Base-by-base conservation (phyloP, 805 yeast species). In the Barnettozyma salicaria region DNA sequence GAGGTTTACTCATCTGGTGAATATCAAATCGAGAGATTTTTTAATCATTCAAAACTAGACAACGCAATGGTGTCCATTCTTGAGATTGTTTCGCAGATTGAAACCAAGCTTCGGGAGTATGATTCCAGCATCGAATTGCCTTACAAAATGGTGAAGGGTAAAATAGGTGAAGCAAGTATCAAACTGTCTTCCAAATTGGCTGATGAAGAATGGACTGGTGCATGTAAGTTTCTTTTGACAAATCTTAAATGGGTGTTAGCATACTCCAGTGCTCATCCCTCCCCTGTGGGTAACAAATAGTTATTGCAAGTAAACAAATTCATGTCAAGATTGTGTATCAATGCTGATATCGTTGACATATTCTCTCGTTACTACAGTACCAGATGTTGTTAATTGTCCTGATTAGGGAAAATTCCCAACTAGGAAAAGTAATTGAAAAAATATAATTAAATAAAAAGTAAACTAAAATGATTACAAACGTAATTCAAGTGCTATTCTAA, bases 191-290 rank as follows among this genome's bases (percentile, higher is more conserved):
- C 84, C 3, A 65, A 70, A 41, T 61, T 70, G 4, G 73, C 80
- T 1, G 80, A 80, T 54, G 76, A 76, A 30, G 86, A 82, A 43
- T 89, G 97, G 97, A 86, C 96, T 0, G 74, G 80, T 19, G 90
- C 95, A 1, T 88, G 96, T 60, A 81, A 83, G 50, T 83, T 78
- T 52, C 64, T 90, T 10, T 61, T 89, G 32, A 84, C 92, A 0
- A 76, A 90, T 39, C 29, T 77, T 21, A 87, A 86, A 53, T 90
- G 96, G 95, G 69, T 90, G 7, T 61, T 89, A 38, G 80, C 89
- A 4, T 87, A 79, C 53, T 75, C 86, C 3, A 70, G 80, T 41
- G 67, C 60, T 2, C 55, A 59, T 39, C n/a, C n/a, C n/a, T n/a
- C n/a, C n/a, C n/a, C n/a, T 19, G 19, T n/a, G n/a, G n/a, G n/a